A percentile compares a stretch with the other conserved stretches of the same genome.
Evolutionary conservation across 1,284 basidiomycete genomes (phyloP).

Genomic region (Thecaphora thlaspeos): DNA sequence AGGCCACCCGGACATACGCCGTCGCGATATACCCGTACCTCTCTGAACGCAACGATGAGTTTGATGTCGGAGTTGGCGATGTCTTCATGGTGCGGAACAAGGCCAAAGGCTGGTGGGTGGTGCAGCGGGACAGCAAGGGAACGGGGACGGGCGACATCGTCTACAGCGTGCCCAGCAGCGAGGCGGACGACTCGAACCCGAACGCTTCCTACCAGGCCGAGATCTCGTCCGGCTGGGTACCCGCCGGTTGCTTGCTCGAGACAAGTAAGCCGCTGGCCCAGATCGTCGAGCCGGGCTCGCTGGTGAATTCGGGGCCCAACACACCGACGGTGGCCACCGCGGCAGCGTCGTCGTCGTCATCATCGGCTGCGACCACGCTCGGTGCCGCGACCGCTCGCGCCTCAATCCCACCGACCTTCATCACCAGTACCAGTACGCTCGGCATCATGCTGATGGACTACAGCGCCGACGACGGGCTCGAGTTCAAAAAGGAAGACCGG

Average conservation of each 20-base stretch:
- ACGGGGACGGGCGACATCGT: slow-evolving; percentile 77
- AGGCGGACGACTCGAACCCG: slow-evolving; percentile 14
- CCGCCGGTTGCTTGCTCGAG: slow-evolving; percentile 81
- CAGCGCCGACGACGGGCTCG: slow-evolving; percentile 77
- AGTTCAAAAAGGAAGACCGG: slow-evolving; percentile 78
- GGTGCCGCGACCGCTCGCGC: slow-evolving; percentile 48
- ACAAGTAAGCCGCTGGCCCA: slow-evolving; percentile 61
- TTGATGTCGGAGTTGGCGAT: slow-evolving; percentile 80
- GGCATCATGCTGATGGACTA: slow-evolving; percentile 94
- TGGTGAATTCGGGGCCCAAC: slow-evolving; percentile 26
- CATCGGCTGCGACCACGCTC: neutral
- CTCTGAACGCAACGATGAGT: slow-evolving; percentile 95
- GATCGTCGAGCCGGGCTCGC: slow-evolving; percentile 49
- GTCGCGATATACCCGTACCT: slow-evolving; percentile 92
- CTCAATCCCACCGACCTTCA: slow-evolving; percentile 79
- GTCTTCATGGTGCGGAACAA: slow-evolving; percentile 86
- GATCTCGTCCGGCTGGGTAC: slow-evolving; percentile 57
- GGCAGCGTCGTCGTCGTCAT: neutral
- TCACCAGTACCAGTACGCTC: slow-evolving; percentile 89
- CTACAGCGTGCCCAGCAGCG: slow-evolving; percentile 71
- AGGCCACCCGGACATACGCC: slow-evolving; percentile 65
- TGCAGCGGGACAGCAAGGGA: slow-evolving; percentile 76
- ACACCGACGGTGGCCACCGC: slow-evolving; percentile 20
- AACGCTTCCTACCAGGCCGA: slow-evolving; percentile 23
- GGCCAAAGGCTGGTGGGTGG: slow-evolving; percentile 97